Percentiles rank a stretch among this genome's conserved stretches.
Evolutionary conservation across 176 grass and related monocot genomes (phyloP).

Genomic region (Aegilops longissima): DNA sequence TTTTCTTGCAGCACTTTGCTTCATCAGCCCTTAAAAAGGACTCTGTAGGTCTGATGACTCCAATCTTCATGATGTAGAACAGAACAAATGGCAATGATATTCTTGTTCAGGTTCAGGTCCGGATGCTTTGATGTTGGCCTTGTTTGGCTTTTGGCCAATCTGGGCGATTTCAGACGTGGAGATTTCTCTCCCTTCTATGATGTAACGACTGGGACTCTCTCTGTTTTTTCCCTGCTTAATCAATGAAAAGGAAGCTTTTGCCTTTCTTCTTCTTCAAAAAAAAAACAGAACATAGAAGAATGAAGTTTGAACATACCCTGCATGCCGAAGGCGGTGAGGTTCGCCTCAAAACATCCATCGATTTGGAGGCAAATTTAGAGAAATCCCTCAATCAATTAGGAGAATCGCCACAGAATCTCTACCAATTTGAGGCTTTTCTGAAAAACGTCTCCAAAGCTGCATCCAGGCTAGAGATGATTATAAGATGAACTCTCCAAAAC

Average conservation of each 20-base stretch:
- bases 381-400: neutral
- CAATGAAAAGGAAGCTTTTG: no score
- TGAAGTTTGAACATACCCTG: neutral
- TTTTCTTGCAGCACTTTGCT: neutral
- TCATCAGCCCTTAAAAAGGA: constrained; percentile 18
- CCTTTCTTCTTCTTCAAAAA: no score
- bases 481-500: neutral
- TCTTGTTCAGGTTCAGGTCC: no score
- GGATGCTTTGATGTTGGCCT: no score
- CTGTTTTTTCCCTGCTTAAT: no score
- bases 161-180: no score
- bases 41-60: neutral
- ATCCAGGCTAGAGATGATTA: neutral
- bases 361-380: neutral
- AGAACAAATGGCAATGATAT: neutral
- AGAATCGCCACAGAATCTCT: neutral
- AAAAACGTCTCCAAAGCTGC: neutral
- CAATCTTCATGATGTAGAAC: neutral
- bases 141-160: no score
- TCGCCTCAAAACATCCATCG: neutral
- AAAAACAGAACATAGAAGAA: neutral
- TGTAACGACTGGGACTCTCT: no score
- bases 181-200: no score
- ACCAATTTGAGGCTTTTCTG: neutral
- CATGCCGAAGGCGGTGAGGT: neutral